Conservation (phyloP, 2,329 filamentous ascomycete species). For the Atkinsonella texensis region DNA sequence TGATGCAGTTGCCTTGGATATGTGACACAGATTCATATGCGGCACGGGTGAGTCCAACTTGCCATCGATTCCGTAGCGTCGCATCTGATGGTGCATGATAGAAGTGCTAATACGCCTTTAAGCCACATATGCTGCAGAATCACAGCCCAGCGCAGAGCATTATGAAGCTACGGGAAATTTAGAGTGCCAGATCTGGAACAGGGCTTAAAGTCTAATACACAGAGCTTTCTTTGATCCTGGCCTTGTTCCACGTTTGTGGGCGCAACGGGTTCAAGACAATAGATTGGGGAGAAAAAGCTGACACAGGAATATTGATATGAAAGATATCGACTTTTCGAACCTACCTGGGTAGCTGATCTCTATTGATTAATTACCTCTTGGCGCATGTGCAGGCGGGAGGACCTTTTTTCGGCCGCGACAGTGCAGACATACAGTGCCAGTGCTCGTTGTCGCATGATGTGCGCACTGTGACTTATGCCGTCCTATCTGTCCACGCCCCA, state of each 20-base stretch:
- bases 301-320: not conserved
- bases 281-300: not conserved
- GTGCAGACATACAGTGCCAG: not conserved
- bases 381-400: not conserved
- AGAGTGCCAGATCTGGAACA: not conserved
- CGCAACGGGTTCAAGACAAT: not conserved
- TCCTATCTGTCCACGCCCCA: conserved; percentile 1
- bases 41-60: not conserved
- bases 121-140: not conserved
- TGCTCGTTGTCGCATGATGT: too few species aligned
- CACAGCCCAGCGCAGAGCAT: not conserved
- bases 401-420: not conserved
- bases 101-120: not conserved
- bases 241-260: not conserved
- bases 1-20: not conserved
- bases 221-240: not conserved
- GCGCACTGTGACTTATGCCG: conserved; percentile 3
- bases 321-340: not conserved
- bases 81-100: not conserved
- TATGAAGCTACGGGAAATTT: not conserved
- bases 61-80: not conserved
- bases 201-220: not conserved
- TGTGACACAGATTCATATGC: not conserved
- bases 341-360: not conserved
- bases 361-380: not conserved